These are phyloP conservation scores for Dryadomyces quercivorus DNA, from an alignment of 2,329 filamentous ascomycete genomes.

Conservation along the genomic window DNA sequence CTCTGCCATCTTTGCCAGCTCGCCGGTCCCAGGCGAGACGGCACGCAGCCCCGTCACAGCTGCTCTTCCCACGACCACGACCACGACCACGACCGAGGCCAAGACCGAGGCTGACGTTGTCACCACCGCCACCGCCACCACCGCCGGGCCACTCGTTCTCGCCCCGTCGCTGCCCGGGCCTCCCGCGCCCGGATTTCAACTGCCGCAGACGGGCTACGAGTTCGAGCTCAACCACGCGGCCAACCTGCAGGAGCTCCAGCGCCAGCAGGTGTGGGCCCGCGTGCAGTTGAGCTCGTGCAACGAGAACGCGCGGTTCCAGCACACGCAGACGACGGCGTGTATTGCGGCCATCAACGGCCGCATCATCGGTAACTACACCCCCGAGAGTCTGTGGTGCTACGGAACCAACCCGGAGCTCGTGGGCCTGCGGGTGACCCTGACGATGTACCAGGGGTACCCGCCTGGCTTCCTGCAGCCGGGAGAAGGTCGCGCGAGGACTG, in stretches of 20 bases:
- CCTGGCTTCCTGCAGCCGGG: neutral
- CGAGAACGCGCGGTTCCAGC: slow-evolving; percentile 11
- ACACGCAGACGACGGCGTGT: slow-evolving; percentile 13
- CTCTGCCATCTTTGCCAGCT: too few species aligned
- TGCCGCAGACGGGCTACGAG: slow-evolving; percentile 11
- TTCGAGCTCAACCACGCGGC: slow-evolving; percentile 12
- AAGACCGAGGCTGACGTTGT: too few species aligned
- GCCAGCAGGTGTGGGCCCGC: slow-evolving; percentile 11
- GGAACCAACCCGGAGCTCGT: slow-evolving; percentile 9
- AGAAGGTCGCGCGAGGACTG: neutral
- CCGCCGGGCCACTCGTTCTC: neutral
- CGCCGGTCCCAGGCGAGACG: too few species aligned
- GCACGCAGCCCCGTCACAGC: neutral
- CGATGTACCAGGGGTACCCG: slow-evolving; percentile 3
- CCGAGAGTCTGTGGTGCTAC: slow-evolving; percentile 10
- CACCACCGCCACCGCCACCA: too few species aligned
- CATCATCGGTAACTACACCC: slow-evolving; percentile 8
- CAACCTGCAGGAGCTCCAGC: slow-evolving; percentile 9
- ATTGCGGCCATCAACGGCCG: slow-evolving; percentile 11
- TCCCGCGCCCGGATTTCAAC: slow-evolving; percentile 3
- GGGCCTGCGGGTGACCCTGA: slow-evolving; percentile 13
- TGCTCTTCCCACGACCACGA: neutral
- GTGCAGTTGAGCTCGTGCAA: slow-evolving; percentile 12
- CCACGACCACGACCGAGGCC: neutral
- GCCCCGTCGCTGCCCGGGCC: neutral